A percentile compares a stretch with the other conserved stretches of the same genome.
Evolutionary conservation across 805 yeast genomes (phyloP).

Genomic region (Maudiozyma turicensis): DNA sequence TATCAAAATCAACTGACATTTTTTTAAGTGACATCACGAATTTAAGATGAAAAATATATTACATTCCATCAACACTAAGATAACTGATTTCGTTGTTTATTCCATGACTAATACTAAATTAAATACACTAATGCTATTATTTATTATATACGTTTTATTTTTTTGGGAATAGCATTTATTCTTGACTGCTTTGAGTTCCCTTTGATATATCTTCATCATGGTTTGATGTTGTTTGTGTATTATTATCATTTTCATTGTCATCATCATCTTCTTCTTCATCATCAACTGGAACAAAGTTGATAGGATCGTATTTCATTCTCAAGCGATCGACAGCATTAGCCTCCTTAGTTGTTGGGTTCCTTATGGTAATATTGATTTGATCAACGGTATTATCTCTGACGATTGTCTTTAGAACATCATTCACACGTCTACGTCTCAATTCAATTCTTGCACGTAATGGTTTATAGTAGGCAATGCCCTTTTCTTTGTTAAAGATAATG

Average conservation of each 20-base stretch:
- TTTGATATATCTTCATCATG: neutral
- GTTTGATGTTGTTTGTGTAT: neutral
- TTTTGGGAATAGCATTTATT: too few relatives aligned
- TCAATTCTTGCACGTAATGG: slow-evolving; percentile 73
- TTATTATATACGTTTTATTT: too few relatives aligned
- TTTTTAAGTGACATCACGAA: neutral
- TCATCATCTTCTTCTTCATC: slow-evolving; percentile 17
- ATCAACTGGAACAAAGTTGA: slow-evolving; percentile 40
- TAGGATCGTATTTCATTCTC: slow-evolving; percentile 59
- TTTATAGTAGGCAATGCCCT: slow-evolving; percentile 58
- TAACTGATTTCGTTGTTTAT: too few relatives aligned
- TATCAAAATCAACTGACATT: slow-evolving; percentile 1
- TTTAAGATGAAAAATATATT: neutral
- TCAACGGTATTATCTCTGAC: slow-evolving; percentile 50
- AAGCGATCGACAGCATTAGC: slow-evolving; percentile 45
- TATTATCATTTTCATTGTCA: slow-evolving; percentile 1
- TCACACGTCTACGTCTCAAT: slow-evolving; percentile 76
- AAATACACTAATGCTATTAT: too few relatives aligned
- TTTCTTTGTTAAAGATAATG: slow-evolving; percentile 45
- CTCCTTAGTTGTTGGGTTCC: slow-evolving; percentile 57
- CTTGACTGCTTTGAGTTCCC: neutral
- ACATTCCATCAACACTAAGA: neutral
- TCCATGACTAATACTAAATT: too few relatives aligned
- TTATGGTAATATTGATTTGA: slow-evolving; percentile 42
- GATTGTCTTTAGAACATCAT: slow-evolving; percentile 27